A percentile compares a stretch with the other conserved stretches of the same genome.
phyloP scores from a whole-genome alignment of 352 stramenopile genomes.

The Globisporangium perplexum region DNA sequence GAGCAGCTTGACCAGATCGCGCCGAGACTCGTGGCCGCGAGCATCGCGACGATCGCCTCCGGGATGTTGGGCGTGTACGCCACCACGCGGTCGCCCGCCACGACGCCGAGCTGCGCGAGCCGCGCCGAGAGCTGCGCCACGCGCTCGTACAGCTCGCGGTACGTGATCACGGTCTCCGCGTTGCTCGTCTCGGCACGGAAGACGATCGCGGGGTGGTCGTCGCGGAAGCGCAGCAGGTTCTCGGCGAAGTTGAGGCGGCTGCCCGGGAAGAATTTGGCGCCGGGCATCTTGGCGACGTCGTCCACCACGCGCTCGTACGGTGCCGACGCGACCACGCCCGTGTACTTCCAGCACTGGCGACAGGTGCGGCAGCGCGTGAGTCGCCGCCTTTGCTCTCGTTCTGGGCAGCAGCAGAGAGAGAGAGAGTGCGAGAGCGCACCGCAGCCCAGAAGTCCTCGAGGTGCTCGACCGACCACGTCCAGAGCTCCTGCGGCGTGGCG shows the following conservation, averaged over 20 bases:
- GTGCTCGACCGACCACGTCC: constrained; percentile 68
- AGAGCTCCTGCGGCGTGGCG: constrained; percentile 42
- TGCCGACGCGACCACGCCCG: constrained; percentile 47
- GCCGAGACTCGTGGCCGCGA: constrained; percentile 61
- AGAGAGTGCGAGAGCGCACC: constrained; percentile 9
- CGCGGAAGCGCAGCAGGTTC: constrained; percentile 67
- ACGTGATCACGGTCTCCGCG: constrained; percentile 43
- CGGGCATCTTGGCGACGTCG: constrained; percentile 59
- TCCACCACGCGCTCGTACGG: constrained; percentile 54
- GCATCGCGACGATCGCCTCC: constrained; percentile 69
- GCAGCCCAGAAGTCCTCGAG: constrained; percentile 61
- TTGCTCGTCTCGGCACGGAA: constrained; percentile 75
- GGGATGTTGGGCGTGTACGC: constrained; percentile 68
- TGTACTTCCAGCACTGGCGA: constrained; percentile 64
- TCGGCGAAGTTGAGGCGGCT: constrained; percentile 71
- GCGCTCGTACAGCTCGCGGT: constrained; percentile 56
- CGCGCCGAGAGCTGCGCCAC: constrained; percentile 41
- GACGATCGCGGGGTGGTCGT: constrained; percentile 65
- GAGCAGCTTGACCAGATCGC: constrained; percentile 81
- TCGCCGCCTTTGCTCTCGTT: not conserved
- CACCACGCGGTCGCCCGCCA: constrained; percentile 51
- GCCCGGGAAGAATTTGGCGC: constrained; percentile 67
- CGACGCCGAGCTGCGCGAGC: constrained; percentile 40
- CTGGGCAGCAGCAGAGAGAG: not conserved
- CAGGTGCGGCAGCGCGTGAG: not conserved